phyloP scores from a whole-genome alignment of 345 rosid species.

The Linum usitatissimum region DNA sequence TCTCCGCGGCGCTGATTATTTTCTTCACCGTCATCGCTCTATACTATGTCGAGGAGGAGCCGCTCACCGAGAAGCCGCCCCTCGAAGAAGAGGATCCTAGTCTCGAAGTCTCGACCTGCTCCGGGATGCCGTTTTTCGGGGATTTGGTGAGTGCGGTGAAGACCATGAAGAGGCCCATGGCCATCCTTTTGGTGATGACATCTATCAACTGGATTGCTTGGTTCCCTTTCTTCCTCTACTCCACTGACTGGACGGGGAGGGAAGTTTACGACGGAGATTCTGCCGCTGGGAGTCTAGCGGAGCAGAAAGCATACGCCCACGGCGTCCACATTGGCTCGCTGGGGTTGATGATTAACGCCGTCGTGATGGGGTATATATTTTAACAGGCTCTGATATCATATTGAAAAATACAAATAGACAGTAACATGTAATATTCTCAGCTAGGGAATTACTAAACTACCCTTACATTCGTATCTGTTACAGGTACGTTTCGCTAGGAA shows the following conservation, averaged over 20 bases:
- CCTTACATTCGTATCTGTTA: no score
- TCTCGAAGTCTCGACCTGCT: neutral
- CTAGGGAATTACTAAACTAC: no score
- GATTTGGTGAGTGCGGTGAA: neutral
- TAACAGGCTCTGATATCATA: no score
- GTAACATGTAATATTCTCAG: no score
- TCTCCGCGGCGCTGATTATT: neutral
- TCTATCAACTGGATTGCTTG: neutral
- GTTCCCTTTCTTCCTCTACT: slow-evolving; percentile 2
- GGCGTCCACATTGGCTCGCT: neutral
- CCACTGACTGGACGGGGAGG: slow-evolving; percentile 1
- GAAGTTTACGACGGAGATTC: slow-evolving; percentile 1
- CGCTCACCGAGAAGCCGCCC: neutral
- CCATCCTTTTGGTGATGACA: neutral
- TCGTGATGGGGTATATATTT: neutral
- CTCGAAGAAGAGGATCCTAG: neutral
- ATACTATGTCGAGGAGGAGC: neutral
- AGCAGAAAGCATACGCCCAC: neutral
- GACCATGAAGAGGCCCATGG: neutral
- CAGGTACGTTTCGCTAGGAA: neutral
- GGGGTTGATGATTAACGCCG: slow-evolving; percentile 1
- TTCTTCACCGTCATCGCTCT: neutral
- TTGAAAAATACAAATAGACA: no score
- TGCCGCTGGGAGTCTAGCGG: neutral
- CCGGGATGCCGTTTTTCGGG: neutral